phyloP scores from a whole-genome alignment of 192 early-diverging fungal species.

The Coemansia erecta region DNA sequence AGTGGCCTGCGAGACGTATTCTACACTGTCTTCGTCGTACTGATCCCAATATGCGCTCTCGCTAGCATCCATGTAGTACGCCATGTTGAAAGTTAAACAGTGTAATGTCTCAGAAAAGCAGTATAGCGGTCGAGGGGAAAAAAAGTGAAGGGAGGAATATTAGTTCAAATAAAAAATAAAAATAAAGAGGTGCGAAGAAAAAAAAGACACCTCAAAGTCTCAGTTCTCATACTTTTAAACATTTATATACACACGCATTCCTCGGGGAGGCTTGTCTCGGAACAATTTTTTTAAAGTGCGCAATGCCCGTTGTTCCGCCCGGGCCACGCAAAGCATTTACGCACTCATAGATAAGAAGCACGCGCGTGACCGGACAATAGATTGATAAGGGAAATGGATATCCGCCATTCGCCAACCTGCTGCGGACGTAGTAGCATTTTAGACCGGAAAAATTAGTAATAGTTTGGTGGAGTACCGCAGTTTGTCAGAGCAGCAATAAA shows the following conservation, averaged over 20 bases:
- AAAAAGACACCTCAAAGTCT: background rate
- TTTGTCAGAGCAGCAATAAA: no score
- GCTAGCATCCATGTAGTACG: slow-evolving; percentile 10
- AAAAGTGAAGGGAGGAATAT: background rate
- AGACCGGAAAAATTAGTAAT: background rate
- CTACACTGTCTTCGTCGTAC: slow-evolving; percentile 21
- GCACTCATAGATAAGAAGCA: no score
- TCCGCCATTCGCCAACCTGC: background rate
- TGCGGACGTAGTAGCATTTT: background rate
- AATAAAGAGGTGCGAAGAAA: background rate
- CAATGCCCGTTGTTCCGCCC: no score
- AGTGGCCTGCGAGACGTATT: slow-evolving; percentile 10
- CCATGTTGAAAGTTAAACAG: background rate
- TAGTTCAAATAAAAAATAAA: background rate
- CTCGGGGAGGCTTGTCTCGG: no score
- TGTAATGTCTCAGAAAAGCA: background rate
- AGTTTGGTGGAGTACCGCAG: no score
- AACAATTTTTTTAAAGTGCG: no score
- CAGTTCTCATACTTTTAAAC: no score
- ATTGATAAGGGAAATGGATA: background rate
- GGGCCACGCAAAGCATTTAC: no score
- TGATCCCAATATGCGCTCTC: slow-evolving; percentile 49
- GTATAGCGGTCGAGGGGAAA: background rate
- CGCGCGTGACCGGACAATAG: no score
- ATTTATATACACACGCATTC: no score